Percentiles rank a stretch among this genome's conserved stretches.
phyloP scores from a whole-genome alignment of 1,139 yeast genomes.

The Lodderomyces beijingensis region DNA sequence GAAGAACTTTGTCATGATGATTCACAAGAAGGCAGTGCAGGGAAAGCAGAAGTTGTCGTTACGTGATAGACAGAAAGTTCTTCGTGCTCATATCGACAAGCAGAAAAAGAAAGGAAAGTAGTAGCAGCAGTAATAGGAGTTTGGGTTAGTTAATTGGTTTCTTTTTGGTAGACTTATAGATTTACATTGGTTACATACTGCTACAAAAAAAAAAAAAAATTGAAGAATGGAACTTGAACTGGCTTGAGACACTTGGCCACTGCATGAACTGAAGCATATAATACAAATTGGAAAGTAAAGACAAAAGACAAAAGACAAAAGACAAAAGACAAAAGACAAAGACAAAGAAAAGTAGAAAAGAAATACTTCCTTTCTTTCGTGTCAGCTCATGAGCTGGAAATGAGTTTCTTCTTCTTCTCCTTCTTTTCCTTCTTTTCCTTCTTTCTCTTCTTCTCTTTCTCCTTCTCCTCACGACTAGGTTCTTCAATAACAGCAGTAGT shows the following conservation, averaged over 20 bases:
- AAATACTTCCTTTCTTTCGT: no score
- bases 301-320: no score
- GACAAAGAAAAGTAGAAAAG: no score
- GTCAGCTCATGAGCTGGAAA: no score
- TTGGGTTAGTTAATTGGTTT: no score
- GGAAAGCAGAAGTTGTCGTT: conserved; percentile 89
- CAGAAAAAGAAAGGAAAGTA: conserved; percentile 75
- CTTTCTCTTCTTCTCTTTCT: conserved; percentile 10
- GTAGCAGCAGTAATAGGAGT: conserved; percentile 21
- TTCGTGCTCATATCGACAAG: conserved; percentile 80
- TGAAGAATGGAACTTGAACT: no score
- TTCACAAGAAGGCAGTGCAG: conserved; percentile 89
- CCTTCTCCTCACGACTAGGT: conserved; percentile 4
- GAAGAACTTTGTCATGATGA: conserved; percentile 99
- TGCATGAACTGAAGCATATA: no score
- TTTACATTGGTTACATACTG: conserved; percentile 1
- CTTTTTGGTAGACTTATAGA: no score
- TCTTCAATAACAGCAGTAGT: no score
- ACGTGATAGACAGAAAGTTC: conserved; percentile 82
- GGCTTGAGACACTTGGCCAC: no score
- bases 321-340: no score
- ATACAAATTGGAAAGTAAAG: no score
- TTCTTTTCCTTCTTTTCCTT: conserved; percentile 14
- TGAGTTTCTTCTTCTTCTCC: conserved; percentile 21
- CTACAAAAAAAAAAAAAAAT: conserved; percentile 2